Base-by-base conservation (phyloP, 768 basidiomycete genomes). In the Mycena indigotica region DNA sequence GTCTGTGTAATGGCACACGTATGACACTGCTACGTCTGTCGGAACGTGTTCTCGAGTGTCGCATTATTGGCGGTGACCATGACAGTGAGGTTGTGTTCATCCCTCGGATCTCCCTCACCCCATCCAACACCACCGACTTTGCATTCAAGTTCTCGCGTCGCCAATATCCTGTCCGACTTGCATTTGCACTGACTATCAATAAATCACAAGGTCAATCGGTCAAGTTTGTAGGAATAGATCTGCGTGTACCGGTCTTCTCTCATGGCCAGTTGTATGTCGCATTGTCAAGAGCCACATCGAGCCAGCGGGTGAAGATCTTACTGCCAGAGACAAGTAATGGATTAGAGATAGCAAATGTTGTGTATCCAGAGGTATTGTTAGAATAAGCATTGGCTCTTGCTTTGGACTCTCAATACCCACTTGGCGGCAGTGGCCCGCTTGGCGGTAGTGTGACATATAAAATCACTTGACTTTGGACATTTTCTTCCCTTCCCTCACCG, bases 181-280 rank as follows among this genome's bases (percentile, higher is more conserved):
- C 68, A 1, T 76, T 71, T 70, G 69, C 69, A 0, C 73, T 76
- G 69, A 69, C 72, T 0, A 73, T 75, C 60, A 74, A 76, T 64
- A 76, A 76, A 26, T 55, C 68, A 10, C 72, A 75, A 67, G 75
- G 75, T 1, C 75, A 76, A 41, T 69, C 65, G 5, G 58, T 75
- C 1, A 62, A 65, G 28, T 35, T 57, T 61, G 70, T 75, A 44
- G 72, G 72, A 0, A 19, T 74, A 0, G 68, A 77, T 35, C 59
- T 77, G 10, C 50, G 62, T 0, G 46, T 55, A 1, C 39, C 64
- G 32, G 65, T 71, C 3, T 75, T 75, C 49, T 61, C 69, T 28
- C 70, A 75, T 69, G 70, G 75, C 4, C 72, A 75, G 52, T 60
- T 75, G 0, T 73, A 76, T 67, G 69, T 73, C 21, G 70, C 70